Evolutionary conservation across 352 stramenopile species (phyloP).

Genomic region (Poterioochromonas sp.): DNA sequence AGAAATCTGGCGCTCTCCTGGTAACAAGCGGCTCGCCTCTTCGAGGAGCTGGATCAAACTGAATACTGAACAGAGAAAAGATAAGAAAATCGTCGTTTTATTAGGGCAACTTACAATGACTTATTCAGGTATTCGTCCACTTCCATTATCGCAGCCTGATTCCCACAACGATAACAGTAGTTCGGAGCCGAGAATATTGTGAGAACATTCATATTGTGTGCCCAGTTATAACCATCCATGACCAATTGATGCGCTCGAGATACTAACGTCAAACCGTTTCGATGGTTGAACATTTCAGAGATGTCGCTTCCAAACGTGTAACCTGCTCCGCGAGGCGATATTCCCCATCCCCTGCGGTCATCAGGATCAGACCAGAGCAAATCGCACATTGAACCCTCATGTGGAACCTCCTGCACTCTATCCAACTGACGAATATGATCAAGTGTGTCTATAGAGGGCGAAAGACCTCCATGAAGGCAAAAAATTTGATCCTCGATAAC

Average conservation of each 20-base stretch:
- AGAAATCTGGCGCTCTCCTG: slow-evolving; percentile 83
- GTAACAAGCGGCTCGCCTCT: slow-evolving; percentile 83
- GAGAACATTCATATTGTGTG: slow-evolving; percentile 89
- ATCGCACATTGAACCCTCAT: slow-evolving; percentile 96
- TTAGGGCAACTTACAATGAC: slow-evolving; percentile 70
- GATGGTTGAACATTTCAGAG: slow-evolving; percentile 81
- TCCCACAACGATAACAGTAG: slow-evolving; percentile 98
- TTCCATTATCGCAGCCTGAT: slow-evolving; percentile 90
- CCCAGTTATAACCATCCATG: slow-evolving; percentile 91
- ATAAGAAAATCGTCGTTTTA: background rate
- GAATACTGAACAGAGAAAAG: slow-evolving; percentile 52
- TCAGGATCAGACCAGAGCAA: slow-evolving; percentile 94
- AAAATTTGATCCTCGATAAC: slow-evolving; percentile 89
- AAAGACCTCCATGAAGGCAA: slow-evolving; percentile 56
- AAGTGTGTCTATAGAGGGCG: slow-evolving; percentile 72
- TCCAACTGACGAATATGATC: slow-evolving; percentile 87
- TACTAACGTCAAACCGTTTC: slow-evolving; percentile 81
- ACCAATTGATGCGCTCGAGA: slow-evolving; percentile 85
- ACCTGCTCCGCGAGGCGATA: slow-evolving; percentile 76
- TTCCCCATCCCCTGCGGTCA: slow-evolving; percentile 82
- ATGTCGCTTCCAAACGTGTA: slow-evolving; percentile 83
- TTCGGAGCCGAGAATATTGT: slow-evolving; percentile 98
- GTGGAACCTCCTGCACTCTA: slow-evolving; percentile 76
- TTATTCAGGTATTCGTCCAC: slow-evolving; percentile 88
- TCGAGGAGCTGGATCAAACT: slow-evolving; percentile 84